phyloP scores from a whole-genome alignment of 169 alveolate genomes.

The Perkinsus olseni region DNA sequence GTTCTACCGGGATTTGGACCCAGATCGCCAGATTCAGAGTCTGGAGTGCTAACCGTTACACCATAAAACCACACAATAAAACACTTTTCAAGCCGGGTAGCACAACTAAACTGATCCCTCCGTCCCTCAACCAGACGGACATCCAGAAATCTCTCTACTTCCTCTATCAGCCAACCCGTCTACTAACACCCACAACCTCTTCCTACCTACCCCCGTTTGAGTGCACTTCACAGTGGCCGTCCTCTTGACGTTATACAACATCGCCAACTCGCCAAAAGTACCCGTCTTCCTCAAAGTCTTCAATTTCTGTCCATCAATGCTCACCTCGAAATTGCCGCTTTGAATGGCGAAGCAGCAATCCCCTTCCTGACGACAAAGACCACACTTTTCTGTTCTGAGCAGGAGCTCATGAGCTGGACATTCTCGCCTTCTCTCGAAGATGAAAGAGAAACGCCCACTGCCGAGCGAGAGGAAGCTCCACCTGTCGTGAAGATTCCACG shows the following conservation, averaged over 20 bases:
- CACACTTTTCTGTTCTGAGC: not conserved
- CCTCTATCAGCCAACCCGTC: too few species aligned
- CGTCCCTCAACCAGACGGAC: too few species aligned
- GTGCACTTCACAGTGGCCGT: not conserved
- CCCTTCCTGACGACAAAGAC: not conserved
- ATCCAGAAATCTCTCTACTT: too few species aligned
- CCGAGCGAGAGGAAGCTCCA: too few species aligned
- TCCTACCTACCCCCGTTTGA: not conserved
- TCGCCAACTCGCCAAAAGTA: not conserved
- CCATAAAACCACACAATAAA: not conserved
- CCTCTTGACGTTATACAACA: not conserved
- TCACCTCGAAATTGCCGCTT: not conserved
- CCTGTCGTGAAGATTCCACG: too few species aligned
- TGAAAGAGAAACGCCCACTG: not conserved
- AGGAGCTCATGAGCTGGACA: not conserved
- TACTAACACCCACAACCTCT: too few species aligned
- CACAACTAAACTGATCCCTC: too few species aligned
- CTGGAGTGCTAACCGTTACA: not conserved
- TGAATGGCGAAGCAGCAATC: not conserved
- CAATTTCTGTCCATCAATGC: not conserved
- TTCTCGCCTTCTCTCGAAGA: not conserved
- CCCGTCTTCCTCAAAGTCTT: not conserved
- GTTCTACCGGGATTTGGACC: not conserved
- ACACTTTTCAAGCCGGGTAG: not conserved
- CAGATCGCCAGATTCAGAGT: not conserved